Evolutionary conservation across 176 grass and related monocot genomes (phyloP), one percentile per base, ranked within the genome.

Genomic region (Dendrocalamus sinicus): DNA sequence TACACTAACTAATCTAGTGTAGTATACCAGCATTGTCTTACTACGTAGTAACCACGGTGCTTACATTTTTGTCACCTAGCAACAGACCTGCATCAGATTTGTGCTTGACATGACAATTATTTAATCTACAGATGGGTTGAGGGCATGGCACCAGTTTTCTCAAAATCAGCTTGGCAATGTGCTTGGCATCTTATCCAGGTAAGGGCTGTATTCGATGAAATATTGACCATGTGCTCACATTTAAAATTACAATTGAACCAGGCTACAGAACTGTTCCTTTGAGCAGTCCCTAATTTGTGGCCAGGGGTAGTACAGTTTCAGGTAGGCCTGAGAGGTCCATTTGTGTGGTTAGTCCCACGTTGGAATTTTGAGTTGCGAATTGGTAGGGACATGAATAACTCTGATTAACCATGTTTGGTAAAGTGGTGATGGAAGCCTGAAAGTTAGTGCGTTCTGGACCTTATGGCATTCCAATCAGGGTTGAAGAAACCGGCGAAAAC

Each of bases 111-210:
- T 80, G 35, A 76, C 69, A 73, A 60, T 75, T 75, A 44, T 76
- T 88, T 88, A 53, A 55, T 86, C 39, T 66, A 55, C 63, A 98
- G 95, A 87, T 98, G 95, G 95, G 93, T 98, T 41, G 95, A 98
- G 82, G 95, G 87, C 73, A 88, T 92, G 91, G 89, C 93, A 81
- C 89, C 91, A 9, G 95, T 98, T 69, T 98, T 98, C 87, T 95
- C 93, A 57, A 98, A 85, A 67, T 90, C 91, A 14, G 89, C 95
- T 51, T 98, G 95, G 95, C 82, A 58, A 81, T 98, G 95, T 98
- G 83, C 88, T 72, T 98, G 95, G 95, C 88, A 98, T 91, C 95
- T 95, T 84, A 92, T 98, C 75, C 95, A 98, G 89, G 95, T 93
- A 78, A 45, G 20, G 13, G n/a, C 4, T 73, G 51, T 75, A 83